Conservation (phyloP, 805 yeast species). For the Nakazawaea peltata region DNA sequence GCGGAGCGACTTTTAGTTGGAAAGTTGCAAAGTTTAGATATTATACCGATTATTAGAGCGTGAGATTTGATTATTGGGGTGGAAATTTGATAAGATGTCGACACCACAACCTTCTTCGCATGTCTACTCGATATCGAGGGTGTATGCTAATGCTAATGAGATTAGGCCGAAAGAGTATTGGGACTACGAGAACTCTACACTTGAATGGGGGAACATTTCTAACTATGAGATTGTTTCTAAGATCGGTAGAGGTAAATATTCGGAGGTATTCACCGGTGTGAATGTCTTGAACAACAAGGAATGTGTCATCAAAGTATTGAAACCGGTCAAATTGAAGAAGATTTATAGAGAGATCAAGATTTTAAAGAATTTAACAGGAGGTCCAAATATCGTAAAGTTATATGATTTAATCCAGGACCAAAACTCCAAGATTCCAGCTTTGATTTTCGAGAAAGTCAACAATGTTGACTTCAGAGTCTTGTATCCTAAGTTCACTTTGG, state of each 20-base stretch:
- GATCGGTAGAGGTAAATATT: constrained; percentile 88
- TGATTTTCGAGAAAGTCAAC: constrained; percentile 77
- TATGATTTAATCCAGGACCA: constrained; percentile 86
- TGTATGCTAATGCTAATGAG: constrained; percentile 74
- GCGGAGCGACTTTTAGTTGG: too few species aligned
- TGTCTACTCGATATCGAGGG: constrained; percentile 59
- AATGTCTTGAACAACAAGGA: constrained; percentile 51
- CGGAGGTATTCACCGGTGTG: constrained; percentile 87
- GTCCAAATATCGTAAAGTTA: constrained; percentile 70
- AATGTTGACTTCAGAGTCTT: constrained; percentile 82
- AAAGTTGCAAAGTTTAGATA: too few species aligned
- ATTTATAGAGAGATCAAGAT: constrained; percentile 87
- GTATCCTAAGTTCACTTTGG: constrained; percentile 70
- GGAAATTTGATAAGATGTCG: too few species aligned
- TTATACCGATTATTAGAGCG: too few species aligned
- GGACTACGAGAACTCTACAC: constrained; percentile 65
- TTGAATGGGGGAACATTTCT: constrained; percentile 81
- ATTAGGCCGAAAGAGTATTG: constrained; percentile 75
- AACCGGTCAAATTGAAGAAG: constrained; percentile 90
- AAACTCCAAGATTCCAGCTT: constrained; percentile 77
- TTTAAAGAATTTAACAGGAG: constrained; percentile 74
- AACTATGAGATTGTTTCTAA: constrained; percentile 79
- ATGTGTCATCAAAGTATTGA: constrained; percentile 84
- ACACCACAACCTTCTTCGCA: too few species aligned
- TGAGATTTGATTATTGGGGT: too few species aligned